Evolutionary conservation across 202 grass and related monocot species (phyloP), one percentile per base, ranked within the genome.

Genomic region (Schoenoplectus tabernaemontani): DNA sequence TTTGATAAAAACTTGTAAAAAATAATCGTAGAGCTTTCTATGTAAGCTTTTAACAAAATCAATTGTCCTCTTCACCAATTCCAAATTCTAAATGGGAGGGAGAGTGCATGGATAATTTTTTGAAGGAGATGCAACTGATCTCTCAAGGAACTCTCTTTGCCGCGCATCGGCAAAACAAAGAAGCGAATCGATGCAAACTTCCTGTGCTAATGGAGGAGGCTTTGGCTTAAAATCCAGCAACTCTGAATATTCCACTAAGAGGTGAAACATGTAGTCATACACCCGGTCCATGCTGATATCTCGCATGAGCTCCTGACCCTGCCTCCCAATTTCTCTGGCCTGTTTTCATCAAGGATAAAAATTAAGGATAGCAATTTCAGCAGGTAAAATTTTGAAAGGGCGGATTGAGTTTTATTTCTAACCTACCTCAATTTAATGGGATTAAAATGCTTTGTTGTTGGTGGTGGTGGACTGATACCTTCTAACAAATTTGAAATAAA

Each of bases 221-320:
- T 2, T 50, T 12, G 91, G 95, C 13, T 71, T 56, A 73, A 90
- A 94, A 46, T 87, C 89, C 62, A 87, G 77, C 84, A 98, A 84
- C 62, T 51, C 20, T 0, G 91, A 91, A 75, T 98, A 98, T 86
- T 92, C 82, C 12, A 76, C 38, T 16, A 94, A 78, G 58, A 98
- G 86, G 78, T 94, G 95, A 10, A 93, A 87, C 95, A 98, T 98
- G 83, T 94, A 98, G 77, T 98, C 91, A 48, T 98, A 98, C 0
- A 98, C 86, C 48, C 72, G 28, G 60, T 48, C 75, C 91, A 98
- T 92, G 36, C 42, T 36, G 19, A 92, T 74, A 12, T 92, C 91
- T 68, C 89, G 61, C 95, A 92, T 89, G 1, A 98, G 82, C 0
- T 75, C 66, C 84, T 92, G 89, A 0, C 95, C 95, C 16, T 53